Conservation (phyloP, 768 basidiomycete species). For the Suillus lakei region DNA sequence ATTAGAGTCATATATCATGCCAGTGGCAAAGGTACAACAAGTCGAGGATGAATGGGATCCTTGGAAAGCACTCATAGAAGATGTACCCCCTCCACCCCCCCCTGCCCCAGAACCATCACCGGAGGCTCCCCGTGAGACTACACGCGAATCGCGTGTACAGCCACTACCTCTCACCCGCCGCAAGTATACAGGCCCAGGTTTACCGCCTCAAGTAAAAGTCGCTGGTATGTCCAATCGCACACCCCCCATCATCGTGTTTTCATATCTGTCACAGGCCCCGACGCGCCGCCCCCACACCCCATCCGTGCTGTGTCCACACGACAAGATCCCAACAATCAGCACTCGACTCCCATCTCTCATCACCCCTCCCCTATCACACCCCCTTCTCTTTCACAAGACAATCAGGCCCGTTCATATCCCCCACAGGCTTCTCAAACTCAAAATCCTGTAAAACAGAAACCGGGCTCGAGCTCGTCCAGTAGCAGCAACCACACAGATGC, state of each 20-base stretch:
- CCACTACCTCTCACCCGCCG: neutral
- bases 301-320: constrained; percentile 23
- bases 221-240: constrained; percentile 26
- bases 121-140: too few species aligned
- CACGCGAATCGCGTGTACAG: too few species aligned
- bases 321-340: constrained; percentile 8
- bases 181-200: constrained; percentile 4
- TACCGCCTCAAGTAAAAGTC: neutral
- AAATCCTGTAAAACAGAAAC: constrained; percentile 25
- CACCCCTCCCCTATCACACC: neutral
- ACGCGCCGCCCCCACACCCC: constrained; percentile 5
- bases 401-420: constrained; percentile 37
- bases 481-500: constrained; percentile 31
- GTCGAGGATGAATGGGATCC: constrained; percentile 29
- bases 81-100: neutral
- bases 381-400: constrained; percentile 35
- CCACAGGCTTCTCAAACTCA: constrained; percentile 22
- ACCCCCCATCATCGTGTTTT: neutral
- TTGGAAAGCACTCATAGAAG: constrained; percentile 20
- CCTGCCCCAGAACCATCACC: too few species aligned
- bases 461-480: constrained; percentile 29
- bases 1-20: constrained; percentile 11
- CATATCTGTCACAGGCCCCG: constrained; percentile 11
- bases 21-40: neutral
- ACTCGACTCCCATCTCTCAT: too few species aligned